A percentile compares a stretch with the other conserved stretches of the same genome.
phyloP scores from a whole-genome alignment of 805 yeast genomes.

The Trichomonascus vanleenenianus region DNA sequence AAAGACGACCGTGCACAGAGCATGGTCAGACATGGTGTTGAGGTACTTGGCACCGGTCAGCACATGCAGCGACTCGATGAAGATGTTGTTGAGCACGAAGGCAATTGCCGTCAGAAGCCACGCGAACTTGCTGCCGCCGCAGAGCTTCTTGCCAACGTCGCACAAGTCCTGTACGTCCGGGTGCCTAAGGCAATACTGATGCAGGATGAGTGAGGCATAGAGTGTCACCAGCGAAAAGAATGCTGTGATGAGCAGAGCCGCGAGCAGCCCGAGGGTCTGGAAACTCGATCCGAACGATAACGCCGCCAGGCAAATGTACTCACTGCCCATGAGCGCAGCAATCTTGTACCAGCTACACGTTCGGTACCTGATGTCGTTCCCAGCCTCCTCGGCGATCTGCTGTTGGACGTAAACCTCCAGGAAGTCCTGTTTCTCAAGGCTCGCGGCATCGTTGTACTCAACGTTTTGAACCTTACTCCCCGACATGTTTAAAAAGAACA shows the following conservation, averaged over 20 bases:
- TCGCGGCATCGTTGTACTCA: too few species aligned
- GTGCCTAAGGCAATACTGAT: slow-evolving; percentile 46
- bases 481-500: too few species aligned
- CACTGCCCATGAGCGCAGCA: slow-evolving; percentile 50
- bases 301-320: slow-evolving; percentile 54
- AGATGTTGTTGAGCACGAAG: slow-evolving; percentile 46
- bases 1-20: slow-evolving; percentile 46
- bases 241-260: slow-evolving; percentile 42
- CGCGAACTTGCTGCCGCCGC: slow-evolving; percentile 43
- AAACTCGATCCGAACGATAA: slow-evolving; percentile 61
- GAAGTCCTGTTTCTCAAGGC: too few species aligned
- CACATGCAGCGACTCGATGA: slow-evolving; percentile 53
- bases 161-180: slow-evolving; percentile 47
- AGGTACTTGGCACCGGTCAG: slow-evolving; percentile 53
- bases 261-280: slow-evolving; percentile 50
- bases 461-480: too few species aligned
- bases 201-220: slow-evolving; percentile 48
- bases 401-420: background rate
- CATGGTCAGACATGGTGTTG: slow-evolving; percentile 45
- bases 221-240: slow-evolving; percentile 36
- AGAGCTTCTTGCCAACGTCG: slow-evolving; percentile 51
- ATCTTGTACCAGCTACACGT: slow-evolving; percentile 53
- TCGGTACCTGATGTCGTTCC: slow-evolving; percentile 36
- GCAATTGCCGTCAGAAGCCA: slow-evolving; percentile 53
- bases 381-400: slow-evolving; percentile 12